phyloP scores from a whole-genome alignment of 2,329 filamentous ascomycete species.

The Xylariomycetidae sp. region DNA sequence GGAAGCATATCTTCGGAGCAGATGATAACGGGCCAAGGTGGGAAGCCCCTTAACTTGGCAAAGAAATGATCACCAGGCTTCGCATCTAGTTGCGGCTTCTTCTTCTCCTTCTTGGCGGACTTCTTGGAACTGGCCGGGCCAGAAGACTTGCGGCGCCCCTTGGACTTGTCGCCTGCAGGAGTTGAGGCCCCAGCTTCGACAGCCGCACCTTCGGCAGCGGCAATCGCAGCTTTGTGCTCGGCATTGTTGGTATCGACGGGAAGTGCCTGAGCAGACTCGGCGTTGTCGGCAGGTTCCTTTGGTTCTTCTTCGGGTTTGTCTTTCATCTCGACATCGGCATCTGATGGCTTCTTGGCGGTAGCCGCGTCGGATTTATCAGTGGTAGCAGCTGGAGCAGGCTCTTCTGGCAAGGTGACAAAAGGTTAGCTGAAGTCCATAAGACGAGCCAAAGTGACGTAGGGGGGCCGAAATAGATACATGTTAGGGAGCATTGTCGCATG shows the following conservation, averaged over 20 bases:
- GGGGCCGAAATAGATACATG: no score
- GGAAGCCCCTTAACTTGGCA: constrained; percentile 90
- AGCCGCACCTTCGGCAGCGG: constrained; percentile 11
- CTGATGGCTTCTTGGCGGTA: constrained; percentile 21
- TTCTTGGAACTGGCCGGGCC: constrained; percentile 66
- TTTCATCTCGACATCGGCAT: constrained; percentile 25
- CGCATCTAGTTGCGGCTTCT: constrained; percentile 67
- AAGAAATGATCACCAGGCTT: constrained; percentile 90
- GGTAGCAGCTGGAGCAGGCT: no score
- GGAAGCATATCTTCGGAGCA: constrained; percentile 95
- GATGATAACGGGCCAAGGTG: constrained; percentile 90
- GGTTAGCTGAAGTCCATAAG: no score
- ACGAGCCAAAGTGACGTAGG: no score
- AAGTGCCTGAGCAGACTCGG: constrained; percentile 9
- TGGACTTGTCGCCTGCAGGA: constrained; percentile 26
- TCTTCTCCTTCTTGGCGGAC: constrained; percentile 79
- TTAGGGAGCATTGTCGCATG: no score
- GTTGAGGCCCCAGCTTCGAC: constrained; percentile 12
- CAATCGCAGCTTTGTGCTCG: constrained; percentile 8
- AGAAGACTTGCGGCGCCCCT: constrained; percentile 68
- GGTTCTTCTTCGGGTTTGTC: constrained; percentile 22
- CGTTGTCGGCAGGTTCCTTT: no score
- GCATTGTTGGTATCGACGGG: constrained; percentile 6
- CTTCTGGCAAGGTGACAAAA: no score
- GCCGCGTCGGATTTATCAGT: constrained; percentile 16